These are phyloP conservation scores for Pezicula neosporulosa DNA, from an alignment of 2,329 filamentous ascomycete species.

Conservation along the genomic window DNA sequence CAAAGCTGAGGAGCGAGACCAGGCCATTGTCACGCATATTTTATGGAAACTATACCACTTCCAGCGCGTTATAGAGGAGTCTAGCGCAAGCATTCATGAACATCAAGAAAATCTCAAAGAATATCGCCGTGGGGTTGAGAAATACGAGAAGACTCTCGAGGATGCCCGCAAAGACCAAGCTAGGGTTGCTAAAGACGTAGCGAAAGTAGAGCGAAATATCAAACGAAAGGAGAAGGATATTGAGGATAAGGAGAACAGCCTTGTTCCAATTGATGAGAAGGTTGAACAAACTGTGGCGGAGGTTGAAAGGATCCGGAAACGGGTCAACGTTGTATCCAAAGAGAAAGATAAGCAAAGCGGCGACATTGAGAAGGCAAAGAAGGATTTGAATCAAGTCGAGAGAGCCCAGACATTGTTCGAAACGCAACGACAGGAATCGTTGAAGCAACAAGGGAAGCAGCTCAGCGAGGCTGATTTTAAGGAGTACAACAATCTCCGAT, in stretches of 20 bases:
- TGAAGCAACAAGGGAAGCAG: conserved; percentile 83
- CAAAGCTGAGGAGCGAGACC: conserved; percentile 86
- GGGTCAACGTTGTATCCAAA: conserved; percentile 68
- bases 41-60: conserved; percentile 97
- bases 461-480: conserved; percentile 83
- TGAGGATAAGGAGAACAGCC: conserved; percentile 78
- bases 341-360: conserved; percentile 71
- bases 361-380: conserved; percentile 70
- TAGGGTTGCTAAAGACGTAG: conserved; percentile 70
- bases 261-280: conserved; percentile 91
- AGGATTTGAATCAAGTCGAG: conserved; percentile 78
- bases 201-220: conserved; percentile 80
- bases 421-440: conserved; percentile 77
- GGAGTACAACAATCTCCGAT: conserved; percentile 81
- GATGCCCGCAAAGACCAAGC: conserved; percentile 81
- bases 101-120: conserved; percentile 96
- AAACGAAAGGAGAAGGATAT: conserved; percentile 82
- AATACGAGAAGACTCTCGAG: conserved; percentile 77
- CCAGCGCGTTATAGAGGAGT: conserved; percentile 89
- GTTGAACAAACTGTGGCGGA: conserved; percentile 74
- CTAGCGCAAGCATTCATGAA: conserved; percentile 83
- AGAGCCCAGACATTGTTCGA: conserved; percentile 90
- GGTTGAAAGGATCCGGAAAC: conserved; percentile 62
- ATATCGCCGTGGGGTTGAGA: conserved; percentile 80
- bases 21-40: conserved; percentile 88